A percentile compares a stretch with the other conserved stretches of the same genome.
These are phyloP conservation scores for Arthrobotrys pseudoclavata DNA, from an alignment of 2,329 filamentous ascomycete genomes.

Conservation along the genomic window DNA sequence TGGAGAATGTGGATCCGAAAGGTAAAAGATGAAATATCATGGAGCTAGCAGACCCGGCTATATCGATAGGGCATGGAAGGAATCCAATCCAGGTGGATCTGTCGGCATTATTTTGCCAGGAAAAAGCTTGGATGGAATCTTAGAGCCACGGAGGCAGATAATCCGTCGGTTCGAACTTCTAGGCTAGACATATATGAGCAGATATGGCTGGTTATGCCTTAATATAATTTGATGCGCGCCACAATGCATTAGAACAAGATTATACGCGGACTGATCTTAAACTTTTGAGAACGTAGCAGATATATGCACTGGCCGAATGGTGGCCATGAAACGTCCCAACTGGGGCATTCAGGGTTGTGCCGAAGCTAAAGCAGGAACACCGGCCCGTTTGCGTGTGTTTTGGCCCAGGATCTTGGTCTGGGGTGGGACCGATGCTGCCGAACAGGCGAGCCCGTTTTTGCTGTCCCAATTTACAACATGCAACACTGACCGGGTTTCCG, in stretches of 20 bases:
- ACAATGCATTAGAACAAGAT: background rate
- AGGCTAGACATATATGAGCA: background rate
- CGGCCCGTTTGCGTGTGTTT: slow-evolving; percentile 51
- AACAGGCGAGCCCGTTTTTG: slow-evolving; percentile 9
- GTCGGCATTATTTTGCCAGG: slow-evolving; percentile 6
- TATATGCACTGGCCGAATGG: slow-evolving; percentile 8
- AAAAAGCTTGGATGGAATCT: slow-evolving; percentile 14
- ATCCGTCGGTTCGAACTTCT: slow-evolving; percentile 48
- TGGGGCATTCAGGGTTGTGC: slow-evolving; percentile 11
- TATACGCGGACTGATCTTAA: slow-evolving; percentile 2
- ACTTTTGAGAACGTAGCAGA: slow-evolving; percentile 1
- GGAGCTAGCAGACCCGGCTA: slow-evolving; percentile 41
- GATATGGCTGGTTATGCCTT: background rate
- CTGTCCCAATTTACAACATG: slow-evolving; percentile 7
- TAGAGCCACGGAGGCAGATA: slow-evolving; percentile 52
- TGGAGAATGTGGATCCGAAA: slow-evolving; percentile 48
- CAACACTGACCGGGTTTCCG: background rate
- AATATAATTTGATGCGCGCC: slow-evolving; percentile 16
- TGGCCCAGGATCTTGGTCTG: slow-evolving; percentile 27
- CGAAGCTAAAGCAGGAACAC: slow-evolving; percentile 59
- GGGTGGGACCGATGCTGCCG: slow-evolving; percentile 50
- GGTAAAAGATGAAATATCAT: slow-evolving; percentile 17
- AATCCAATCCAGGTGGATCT: slow-evolving; percentile 19
- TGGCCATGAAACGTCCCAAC: slow-evolving; percentile 36
- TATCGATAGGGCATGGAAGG: slow-evolving; percentile 8